Evolutionary conservation across 2,329 filamentous ascomycete genomes (phyloP), one percentile per base, ranked within the genome.

Genomic region (Colletotrichum falcatum): DNA sequence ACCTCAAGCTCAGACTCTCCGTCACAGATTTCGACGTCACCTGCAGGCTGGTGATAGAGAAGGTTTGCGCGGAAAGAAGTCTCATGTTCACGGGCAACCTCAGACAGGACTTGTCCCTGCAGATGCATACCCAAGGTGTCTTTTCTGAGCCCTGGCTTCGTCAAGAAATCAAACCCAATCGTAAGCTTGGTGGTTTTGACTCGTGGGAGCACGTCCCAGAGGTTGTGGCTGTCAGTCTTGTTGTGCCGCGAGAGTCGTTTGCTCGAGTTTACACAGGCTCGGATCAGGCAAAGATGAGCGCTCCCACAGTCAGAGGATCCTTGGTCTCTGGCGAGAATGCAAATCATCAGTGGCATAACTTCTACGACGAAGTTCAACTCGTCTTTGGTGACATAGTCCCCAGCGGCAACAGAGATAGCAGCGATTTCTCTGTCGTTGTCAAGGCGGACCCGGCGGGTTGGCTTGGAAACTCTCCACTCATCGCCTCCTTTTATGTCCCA

Each of bases 401-500:
- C 0, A 64, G 55, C 1, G 78, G 79, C 0, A 37, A 74, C 5
- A 71, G 71, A 6, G 72, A 77, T 1, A 71, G 74, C 7, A 79
- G 81, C n/a, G 74, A 76, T 4, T 81, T 80, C n/a, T 66, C 74
- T 8, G 63, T 83, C 26, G 65, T 71, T 0, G 69, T 85, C 3
- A 72, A 78, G 5, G 76, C 80, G 20, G 83, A 85, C 56, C 65
- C 72, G 7, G 69, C 73, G 20, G 79, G 79, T 18, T 84, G 81
- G 82, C 68, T 73, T 0, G 82, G 83, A 11, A 71, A 74, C 0
- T 80, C 82, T 6, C 73, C 82, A 1, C 73, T 86, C 23, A 66
- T 85, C 53, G 81, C 77, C 3, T 82, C 82, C 0, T 85, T 84
- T 74, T 80, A 81, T 30, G 80, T 81, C 5, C 79, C 83, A 3